Evolutionary conservation across 1,139 yeast species (phyloP), one percentile per base, ranked within the genome.

Genomic region (Kluyveromyces marxianus): DNA sequence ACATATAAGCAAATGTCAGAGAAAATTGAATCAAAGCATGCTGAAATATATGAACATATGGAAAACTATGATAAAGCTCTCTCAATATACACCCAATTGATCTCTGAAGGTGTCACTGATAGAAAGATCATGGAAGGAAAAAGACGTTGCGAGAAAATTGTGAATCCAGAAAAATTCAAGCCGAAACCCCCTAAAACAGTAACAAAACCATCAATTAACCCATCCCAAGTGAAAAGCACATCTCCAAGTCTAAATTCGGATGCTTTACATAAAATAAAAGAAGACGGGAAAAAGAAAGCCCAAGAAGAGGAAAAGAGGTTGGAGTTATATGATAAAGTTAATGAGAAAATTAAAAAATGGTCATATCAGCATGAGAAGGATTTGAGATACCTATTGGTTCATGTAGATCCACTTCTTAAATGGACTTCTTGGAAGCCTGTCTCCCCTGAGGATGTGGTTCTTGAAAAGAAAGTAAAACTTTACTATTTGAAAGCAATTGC

Each of bases 401-500:
- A 87, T 3, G 67, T 90, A 44, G 81, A 86, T 33, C 64, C 68
- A 1, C 72, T 90, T 7, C 65, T 90, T 24, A 79, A 86, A 78
- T 70, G 85, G 60, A 69, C 74, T 49, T 49, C 75, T 44, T 77
- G 95, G 94, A 70, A 80, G 61, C 70, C 76, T 50, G 74, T 88
- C 27, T 65, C 81, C 1, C 65, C 83, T 54, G 75, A 83, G 14
- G 97, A 92, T 48, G 70, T 94, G 49, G 92, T 92, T 55, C 69
- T 90, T 54, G 90, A 95, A n/a, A 89, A 88, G 56, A 89, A 85
- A 61, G 97, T 90, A 39, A 90, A 92, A 63, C 69, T 90, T 40
- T 73, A 74, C 32, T 94, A 92, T 65, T 77, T 94, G 90, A 92
- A 88, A 64, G 97, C 96, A 1, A 94, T 89, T 37, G 82, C 96